Evolutionary conservation across 108 stramenopile species (phyloP).

Genomic region (Cafeteria roenbergensis): DNA sequence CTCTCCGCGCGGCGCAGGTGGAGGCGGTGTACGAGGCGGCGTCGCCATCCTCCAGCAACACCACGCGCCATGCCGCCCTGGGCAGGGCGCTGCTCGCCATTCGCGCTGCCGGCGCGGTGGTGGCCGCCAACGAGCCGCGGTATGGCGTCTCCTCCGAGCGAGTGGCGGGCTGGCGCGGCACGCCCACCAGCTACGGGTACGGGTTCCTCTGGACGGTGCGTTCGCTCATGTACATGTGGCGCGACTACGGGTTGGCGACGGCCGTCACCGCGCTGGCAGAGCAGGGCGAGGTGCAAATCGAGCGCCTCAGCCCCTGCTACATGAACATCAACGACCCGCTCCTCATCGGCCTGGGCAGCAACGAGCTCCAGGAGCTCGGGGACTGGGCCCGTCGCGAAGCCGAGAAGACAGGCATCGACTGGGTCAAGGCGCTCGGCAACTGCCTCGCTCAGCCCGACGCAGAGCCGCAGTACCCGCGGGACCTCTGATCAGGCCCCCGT

Average conservation of each 20-base stretch:
- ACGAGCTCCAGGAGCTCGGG: neutral
- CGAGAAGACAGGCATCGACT: neutral
- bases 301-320: neutral
- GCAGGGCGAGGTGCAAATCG: neutral
- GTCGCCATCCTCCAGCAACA: neutral
- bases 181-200: constrained; percentile 13
- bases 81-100: neutral
- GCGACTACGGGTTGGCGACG: too few species aligned
- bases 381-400: too few species aligned
- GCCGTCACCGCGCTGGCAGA: too few species aligned
- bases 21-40: neutral
- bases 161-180: constrained; percentile 13
- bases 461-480: too few species aligned
- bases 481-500: too few species aligned
- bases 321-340: neutral
- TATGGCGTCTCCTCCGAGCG: neutral
- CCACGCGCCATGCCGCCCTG: neutral
- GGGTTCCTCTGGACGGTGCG: constrained; percentile 18
- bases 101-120: neutral
- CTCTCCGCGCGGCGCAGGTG: neutral
- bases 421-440: neutral
- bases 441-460: neutral
- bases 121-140: neutral
- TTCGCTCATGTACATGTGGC: constrained; percentile 13
- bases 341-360: neutral